These are phyloP conservation scores for Russula ochroleuca DNA, from an alignment of 768 basidiomycete species.

Conservation along the genomic window DNA sequence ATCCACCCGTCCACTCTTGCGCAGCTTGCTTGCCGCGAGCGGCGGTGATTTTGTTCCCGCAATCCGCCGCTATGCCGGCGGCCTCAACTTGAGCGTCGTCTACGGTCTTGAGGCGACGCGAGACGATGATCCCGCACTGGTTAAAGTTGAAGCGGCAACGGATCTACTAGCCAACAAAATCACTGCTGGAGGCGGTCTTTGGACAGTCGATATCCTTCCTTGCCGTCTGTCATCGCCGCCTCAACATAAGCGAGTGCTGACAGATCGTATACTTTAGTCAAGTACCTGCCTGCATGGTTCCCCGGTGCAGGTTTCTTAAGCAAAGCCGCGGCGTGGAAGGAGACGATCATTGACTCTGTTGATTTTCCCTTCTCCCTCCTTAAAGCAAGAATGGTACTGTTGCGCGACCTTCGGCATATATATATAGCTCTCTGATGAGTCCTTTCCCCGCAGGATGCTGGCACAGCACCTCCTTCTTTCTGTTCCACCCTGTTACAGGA, in stretches of 20 bases:
- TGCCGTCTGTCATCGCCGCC: constrained; percentile 32
- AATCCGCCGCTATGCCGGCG: constrained; percentile 25
- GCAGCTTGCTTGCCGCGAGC: constrained; percentile 20
- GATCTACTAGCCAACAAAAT: constrained; percentile 43
- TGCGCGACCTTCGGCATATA: constrained; percentile 35
- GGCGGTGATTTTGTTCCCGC: constrained; percentile 22
- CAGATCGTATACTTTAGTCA: constrained; percentile 35
- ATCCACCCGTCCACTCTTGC: constrained; percentile 25
- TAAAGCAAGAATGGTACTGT: constrained; percentile 51
- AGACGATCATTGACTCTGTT: constrained; percentile 58
- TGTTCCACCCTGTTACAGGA: constrained; percentile 54
- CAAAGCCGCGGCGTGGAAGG: constrained; percentile 59
- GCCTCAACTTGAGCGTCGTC: constrained; percentile 39
- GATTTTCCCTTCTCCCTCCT: constrained; percentile 59
- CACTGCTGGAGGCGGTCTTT: constrained; percentile 42
- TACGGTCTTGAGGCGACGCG: constrained; percentile 53
- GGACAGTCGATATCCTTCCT: constrained; percentile 42
- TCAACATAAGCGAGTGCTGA: neutral
- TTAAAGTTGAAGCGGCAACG: constrained; percentile 43
- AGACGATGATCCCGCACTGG: constrained; percentile 41
- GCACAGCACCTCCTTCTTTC: constrained; percentile 40
- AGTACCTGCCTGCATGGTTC: constrained; percentile 57
- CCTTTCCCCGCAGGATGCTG: constrained; percentile 33
- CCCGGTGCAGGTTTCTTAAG: constrained; percentile 65
- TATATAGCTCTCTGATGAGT: constrained; percentile 37